A percentile compares a stretch with the other conserved stretches of the same genome.
Conservation (phyloP, 129 eudicot genomes). For the Solidago caesia region DNA sequence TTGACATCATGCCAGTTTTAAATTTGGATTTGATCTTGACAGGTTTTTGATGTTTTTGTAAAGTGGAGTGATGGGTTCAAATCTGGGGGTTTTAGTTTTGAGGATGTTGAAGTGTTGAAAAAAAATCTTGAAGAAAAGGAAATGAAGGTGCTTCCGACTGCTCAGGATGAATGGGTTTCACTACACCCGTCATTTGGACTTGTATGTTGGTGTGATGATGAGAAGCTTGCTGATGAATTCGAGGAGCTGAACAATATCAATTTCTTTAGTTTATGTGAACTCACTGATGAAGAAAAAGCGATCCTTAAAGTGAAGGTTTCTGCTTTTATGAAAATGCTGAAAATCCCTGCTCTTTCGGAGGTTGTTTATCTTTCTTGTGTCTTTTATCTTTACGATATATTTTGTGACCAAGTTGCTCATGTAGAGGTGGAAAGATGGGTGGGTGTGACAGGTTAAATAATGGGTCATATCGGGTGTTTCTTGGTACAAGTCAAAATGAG, state of each 20-base stretch:
- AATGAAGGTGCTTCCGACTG: conserved; percentile 69
- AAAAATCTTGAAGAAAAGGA: conserved; percentile 51
- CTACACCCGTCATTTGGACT: conserved; percentile 72
- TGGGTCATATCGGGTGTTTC: too few relatives aligned
- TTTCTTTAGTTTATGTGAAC: conserved; percentile 60
- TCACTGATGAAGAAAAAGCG: conserved; percentile 51
- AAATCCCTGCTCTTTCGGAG: conserved; percentile 73
- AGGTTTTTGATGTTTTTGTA: conserved; percentile 71
- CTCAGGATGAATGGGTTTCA: conserved; percentile 84
- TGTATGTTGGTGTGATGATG: conserved; percentile 85
- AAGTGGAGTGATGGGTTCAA: conserved; percentile 60
- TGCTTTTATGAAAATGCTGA: conserved; percentile 48
- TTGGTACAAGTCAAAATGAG: too few relatives aligned
- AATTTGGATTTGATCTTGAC: conserved; percentile 1
- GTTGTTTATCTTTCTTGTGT: conserved; percentile 35
- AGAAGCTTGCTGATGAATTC: conserved; percentile 62
- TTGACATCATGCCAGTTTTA: not conserved
- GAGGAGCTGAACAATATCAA: conserved; percentile 48
- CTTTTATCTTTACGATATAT: not conserved
- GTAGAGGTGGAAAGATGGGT: not conserved
- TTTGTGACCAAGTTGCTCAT: not conserved
- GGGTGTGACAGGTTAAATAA: too few relatives aligned
- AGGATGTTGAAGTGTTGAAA: conserved; percentile 58
- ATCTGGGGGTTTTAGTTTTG: conserved; percentile 53
- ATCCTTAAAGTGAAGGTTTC: conserved; percentile 46